Evolutionary conservation across 305 asterid species (phyloP), one percentile per base, ranked within the genome.

Genomic region (Ilex paraguariensis): DNA sequence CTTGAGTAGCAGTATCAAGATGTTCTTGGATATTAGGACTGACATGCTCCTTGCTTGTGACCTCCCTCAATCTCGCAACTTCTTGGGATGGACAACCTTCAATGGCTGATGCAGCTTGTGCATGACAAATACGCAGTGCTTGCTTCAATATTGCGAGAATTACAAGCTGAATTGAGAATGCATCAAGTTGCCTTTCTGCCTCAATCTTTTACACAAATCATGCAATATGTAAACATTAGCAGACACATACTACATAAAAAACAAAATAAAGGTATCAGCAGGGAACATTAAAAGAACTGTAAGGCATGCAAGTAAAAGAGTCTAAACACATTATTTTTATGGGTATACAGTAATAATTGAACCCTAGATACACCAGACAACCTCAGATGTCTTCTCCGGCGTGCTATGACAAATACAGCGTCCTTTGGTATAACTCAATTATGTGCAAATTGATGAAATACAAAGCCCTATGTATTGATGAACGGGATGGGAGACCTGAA

Each of bases 101-200:
- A 64, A 70, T 62, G 56, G 91, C 82, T 54, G 88, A 82, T 52
- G 91, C 87, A 30, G 93, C 88, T 71, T 81, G 86, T 42, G 93
- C 75, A 66, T 83, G 95, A 73, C 94, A 88, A 44, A 91, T 81
- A 66, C 81, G 74, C 71, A 91, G 63, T 42, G 93, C 95, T 78
- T 91, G 90, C 83, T 91, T 91, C 98, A 96, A 86, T 71, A 84
- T 80, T 68, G 98, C 96, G 76, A 91, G 96, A 82, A 75, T 80
- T 57, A 86, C 91, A 60, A 91, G 91, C 78, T 84, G 96, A 67
- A 84, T 59, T 39, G 96, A 86, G 66, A 91, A 91, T 73, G 95
- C 96, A 71, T 88, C 95, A 66, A 91, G 75, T 52, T 80, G 85
- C 58, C 66, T 82, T 73, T 82, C 83, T 66, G 81, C 86, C 69